Base-by-base conservation (phyloP, 1,139 yeast species). In the Saccharomyces pastorianus region DNA sequence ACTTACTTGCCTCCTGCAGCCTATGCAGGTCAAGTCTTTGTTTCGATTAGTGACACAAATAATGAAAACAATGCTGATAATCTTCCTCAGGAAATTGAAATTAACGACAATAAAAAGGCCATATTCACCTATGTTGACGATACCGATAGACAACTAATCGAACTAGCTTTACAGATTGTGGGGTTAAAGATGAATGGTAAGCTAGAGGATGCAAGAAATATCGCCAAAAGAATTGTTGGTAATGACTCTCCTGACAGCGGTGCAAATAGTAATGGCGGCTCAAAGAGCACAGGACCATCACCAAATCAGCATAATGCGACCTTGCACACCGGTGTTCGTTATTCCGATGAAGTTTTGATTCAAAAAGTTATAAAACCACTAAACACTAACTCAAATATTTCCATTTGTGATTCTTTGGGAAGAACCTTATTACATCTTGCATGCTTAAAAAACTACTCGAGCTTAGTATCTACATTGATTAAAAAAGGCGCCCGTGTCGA, bases 181-280 rank as follows among this genome's bases (percentile, higher is more conserved):
- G 96, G 96, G 1, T 76, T 88, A 71, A 89, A 89, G 72, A 88
- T 89, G 96, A 88, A 88, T 65, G 96, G 96, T 55, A 86, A 84
- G 63, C 74, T 89, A 54, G 96, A 90, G 66, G 96, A 89, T 71
- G 96, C 96, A 0, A 81, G 86, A 61, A 87, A 87, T 65, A 86
- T 88, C 64, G 96, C 96, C 1, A 84, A 83, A 71, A 76, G 95
- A 62, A 88, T 88, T 60, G 90, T 88, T 53, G 88, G 88, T 3
- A 55, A 56, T 53, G 58, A 50, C 14, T 32, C 38, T 32, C 38
- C 38, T 32, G 38, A 32, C 8, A 32, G 38, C 1, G 38, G 38
- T 32, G 38, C 38, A 32, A 32, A 32, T 32, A 32, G 38, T 32
- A 32, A 32, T 32, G 6, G 38, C 38, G 7, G 38, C 38, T 32